A percentile compares a stretch with the other conserved stretches of the same genome.
Conservation (phyloP, 129 eudicot genomes). For the Helichrysum umbraculigerum region DNA sequence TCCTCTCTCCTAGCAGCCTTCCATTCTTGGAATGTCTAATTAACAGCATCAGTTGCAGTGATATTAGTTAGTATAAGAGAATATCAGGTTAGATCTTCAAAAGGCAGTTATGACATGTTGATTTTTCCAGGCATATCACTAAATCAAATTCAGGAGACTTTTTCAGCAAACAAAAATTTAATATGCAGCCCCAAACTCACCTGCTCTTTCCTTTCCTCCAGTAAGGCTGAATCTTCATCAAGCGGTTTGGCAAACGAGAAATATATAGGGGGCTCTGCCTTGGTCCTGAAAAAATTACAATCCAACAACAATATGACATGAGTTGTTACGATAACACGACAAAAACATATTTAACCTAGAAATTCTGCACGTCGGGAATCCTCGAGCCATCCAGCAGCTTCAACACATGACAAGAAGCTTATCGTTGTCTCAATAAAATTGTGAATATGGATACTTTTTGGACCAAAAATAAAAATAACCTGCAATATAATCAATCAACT, state of each 20-base stretch:
- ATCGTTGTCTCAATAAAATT: constrained; percentile 97
- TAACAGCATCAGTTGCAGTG: background rate
- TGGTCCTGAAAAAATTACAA: constrained; percentile 70
- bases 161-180: background rate
- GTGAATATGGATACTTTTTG: constrained; percentile 98
- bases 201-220: constrained; percentile 74
- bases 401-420: constrained; percentile 89
- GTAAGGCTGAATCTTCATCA: constrained; percentile 59
- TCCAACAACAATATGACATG: constrained; percentile 43
- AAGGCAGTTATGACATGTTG: background rate
- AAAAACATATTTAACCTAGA: constrained; percentile 37
- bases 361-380: constrained; percentile 47
- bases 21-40: constrained; percentile 88
- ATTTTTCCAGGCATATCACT: background rate
- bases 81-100: background rate
- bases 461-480: constrained; percentile 99
- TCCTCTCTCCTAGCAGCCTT: constrained; percentile 95
- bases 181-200: constrained; percentile 38
- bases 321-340: constrained; percentile 28
- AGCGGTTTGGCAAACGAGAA: constrained; percentile 71
- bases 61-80: background rate
- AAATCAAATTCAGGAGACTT: background rate
- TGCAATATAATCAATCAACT: constrained; percentile 35
- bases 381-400: constrained; percentile 58
- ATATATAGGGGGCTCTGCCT: constrained; percentile 88